Percentiles rank a stretch among this genome's conserved stretches.
phyloP scores from a whole-genome alignment of 257 asterid species.

The Thymus mandschuricus region DNA sequence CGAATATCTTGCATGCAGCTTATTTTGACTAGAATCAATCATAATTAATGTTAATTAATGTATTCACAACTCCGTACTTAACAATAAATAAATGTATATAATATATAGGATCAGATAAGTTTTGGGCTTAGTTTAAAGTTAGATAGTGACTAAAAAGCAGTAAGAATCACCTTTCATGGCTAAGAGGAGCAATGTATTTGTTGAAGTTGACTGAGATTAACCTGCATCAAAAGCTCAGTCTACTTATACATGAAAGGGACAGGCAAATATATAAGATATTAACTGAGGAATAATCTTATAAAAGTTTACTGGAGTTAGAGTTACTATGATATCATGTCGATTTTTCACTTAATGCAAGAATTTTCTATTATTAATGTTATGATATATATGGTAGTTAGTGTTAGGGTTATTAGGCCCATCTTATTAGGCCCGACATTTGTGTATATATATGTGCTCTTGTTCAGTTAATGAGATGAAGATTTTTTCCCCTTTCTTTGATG shows the following conservation, averaged over 20 bases:
- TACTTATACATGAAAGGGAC: slow-evolving; percentile 6
- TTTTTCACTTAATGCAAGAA: background rate
- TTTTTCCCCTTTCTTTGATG: no score
- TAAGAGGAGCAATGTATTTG: background rate
- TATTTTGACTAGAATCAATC: slow-evolving; percentile 1
- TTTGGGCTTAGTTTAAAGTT: background rate
- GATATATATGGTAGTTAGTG: no score
- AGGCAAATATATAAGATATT: background rate
- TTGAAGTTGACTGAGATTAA: background rate
- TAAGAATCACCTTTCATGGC: background rate
- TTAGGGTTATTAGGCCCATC: no score
- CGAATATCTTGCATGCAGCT: background rate
- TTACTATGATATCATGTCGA: slow-evolving; percentile 20
- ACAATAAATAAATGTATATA: background rate
- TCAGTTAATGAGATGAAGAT: no score
- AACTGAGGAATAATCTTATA: slow-evolving; percentile 23
- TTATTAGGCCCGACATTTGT: no score
- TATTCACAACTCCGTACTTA: background rate
- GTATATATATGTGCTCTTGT: no score
- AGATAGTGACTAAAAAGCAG: background rate
- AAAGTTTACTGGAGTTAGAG: slow-evolving; percentile 15
- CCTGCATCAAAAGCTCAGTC: slow-evolving; percentile 22
- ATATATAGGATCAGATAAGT: background rate
- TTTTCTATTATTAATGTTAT: slow-evolving; percentile 14
- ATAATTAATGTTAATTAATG: background rate